Conservation (phyloP, 2,329 filamentous ascomycete genomes). For the Myriosclerotinia duriaeana region DNA sequence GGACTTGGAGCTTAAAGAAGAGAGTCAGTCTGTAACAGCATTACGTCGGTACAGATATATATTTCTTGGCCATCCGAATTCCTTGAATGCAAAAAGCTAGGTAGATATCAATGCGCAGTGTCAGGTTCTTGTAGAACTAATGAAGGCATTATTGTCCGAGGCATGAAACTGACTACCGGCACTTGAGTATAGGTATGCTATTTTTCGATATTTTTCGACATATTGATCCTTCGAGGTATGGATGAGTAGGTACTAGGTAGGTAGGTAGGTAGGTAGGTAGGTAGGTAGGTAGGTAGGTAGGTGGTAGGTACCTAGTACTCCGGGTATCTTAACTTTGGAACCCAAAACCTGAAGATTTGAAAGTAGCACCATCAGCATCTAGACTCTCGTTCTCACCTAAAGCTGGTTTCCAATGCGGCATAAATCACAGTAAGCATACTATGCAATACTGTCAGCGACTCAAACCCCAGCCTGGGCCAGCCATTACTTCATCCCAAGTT, state of each 20-base stretch:
- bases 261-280: too few relatives aligned
- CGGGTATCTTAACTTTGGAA: background rate
- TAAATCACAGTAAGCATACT: background rate
- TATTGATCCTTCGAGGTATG: background rate
- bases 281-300: too few relatives aligned
- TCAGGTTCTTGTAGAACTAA: background rate
- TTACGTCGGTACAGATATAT: background rate
- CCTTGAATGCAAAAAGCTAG: background rate
- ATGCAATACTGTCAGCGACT: background rate
- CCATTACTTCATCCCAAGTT: background rate
- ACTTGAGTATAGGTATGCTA: background rate
- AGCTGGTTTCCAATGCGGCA: background rate
- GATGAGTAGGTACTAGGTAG: too few relatives aligned
- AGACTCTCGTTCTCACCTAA: background rate
- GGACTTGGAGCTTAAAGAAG: too few relatives aligned
- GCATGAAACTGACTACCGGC: background rate
- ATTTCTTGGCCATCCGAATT: slow-evolving; percentile 12
- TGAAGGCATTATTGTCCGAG: background rate
- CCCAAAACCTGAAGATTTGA: background rate
- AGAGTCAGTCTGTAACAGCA: slow-evolving; percentile 5
- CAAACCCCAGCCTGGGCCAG: background rate
- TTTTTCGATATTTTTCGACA: too few relatives aligned
- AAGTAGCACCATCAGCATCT: background rate
- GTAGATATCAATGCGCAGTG: background rate
- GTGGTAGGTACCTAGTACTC: too few relatives aligned